Conservation (phyloP, 306 rosid species). For the Purshia tridentata region DNA sequence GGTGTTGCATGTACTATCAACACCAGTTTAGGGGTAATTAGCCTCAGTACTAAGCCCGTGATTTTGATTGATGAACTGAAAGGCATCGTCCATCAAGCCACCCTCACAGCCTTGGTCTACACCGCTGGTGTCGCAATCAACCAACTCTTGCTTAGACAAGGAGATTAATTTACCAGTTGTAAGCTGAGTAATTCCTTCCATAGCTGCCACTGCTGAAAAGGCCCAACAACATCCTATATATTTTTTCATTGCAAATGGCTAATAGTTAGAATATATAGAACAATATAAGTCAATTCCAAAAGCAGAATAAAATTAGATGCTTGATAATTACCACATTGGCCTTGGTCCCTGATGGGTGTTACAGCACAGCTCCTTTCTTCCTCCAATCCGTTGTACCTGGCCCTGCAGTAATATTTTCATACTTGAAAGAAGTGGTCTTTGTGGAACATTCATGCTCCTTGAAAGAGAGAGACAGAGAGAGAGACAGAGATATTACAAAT, state of each 20-base stretch:
- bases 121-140: slow-evolving; percentile 39
- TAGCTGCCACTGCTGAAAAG: slow-evolving; percentile 46
- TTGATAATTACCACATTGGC: slow-evolving; percentile 30
- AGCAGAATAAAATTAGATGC: not conserved
- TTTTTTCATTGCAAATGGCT: not conserved
- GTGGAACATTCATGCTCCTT: slow-evolving; percentile 37
- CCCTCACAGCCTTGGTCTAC: slow-evolving; percentile 46
- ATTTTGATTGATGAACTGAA: slow-evolving; percentile 39
- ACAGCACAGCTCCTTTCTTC: slow-evolving; percentile 45
- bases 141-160: slow-evolving; percentile 43
- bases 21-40: slow-evolving; percentile 30
- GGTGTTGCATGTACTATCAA: slow-evolving; percentile 35
- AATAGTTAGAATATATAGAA: not conserved
- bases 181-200: slow-evolving; percentile 35
- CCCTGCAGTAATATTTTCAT: slow-evolving; percentile 21
- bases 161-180: slow-evolving; percentile 30
- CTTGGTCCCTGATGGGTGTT: slow-evolving; percentile 39
- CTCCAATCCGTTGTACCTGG: slow-evolving; percentile 44
- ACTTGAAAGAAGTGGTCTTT: slow-evolving; percentile 33
- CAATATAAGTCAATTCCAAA: not conserved
- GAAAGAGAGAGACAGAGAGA: too few relatives aligned
- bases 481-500: too few relatives aligned
- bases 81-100: slow-evolving; percentile 46
- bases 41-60: slow-evolving; percentile 37
- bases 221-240: slow-evolving; percentile 41